A percentile compares a stretch with the other conserved stretches of the same genome.
Conservation (phyloP, 1,139 yeast species). For the Suhomyces anneliseae region DNA sequence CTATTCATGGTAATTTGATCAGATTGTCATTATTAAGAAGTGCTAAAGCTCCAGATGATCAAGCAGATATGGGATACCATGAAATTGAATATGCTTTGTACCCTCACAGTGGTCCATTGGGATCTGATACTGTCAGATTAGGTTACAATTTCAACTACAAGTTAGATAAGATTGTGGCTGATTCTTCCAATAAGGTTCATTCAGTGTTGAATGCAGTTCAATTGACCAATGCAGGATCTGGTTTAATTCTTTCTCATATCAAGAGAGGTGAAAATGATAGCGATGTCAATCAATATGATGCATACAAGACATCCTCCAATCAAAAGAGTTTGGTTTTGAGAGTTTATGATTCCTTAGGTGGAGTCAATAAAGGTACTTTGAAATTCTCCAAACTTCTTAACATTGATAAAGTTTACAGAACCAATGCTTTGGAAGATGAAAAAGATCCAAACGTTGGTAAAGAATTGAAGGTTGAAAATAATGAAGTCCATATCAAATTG, state of each 20-base stretch:
- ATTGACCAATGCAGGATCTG: constrained; percentile 55
- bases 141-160: constrained; percentile 82
- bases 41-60: constrained; percentile 88
- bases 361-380: constrained; percentile 56
- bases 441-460: constrained; percentile 13
- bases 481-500: constrained; percentile 45
- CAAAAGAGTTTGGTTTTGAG: constrained; percentile 62
- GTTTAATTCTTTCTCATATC: constrained; percentile 69
- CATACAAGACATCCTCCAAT: constrained; percentile 21
- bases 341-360: constrained; percentile 86
- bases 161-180: constrained; percentile 21
- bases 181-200: constrained; percentile 19
- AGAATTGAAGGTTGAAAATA: constrained; percentile 27
- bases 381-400: constrained; percentile 32
- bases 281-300: constrained; percentile 42
- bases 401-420: constrained; percentile 53
- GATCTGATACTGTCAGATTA: constrained; percentile 63
- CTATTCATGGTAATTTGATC: constrained; percentile 87
- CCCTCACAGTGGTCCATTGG: constrained; percentile 74
- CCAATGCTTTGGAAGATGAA: constrained; percentile 74
- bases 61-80: constrained; percentile 92
- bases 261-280: constrained; percentile 88
- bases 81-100: constrained; percentile 77
- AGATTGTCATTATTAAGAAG: constrained; percentile 79
- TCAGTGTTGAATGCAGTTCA: constrained; percentile 24